Base-by-base conservation (phyloP, 495 filamentous ascomycete genomes). In the Usnea hakonensis region DNA sequence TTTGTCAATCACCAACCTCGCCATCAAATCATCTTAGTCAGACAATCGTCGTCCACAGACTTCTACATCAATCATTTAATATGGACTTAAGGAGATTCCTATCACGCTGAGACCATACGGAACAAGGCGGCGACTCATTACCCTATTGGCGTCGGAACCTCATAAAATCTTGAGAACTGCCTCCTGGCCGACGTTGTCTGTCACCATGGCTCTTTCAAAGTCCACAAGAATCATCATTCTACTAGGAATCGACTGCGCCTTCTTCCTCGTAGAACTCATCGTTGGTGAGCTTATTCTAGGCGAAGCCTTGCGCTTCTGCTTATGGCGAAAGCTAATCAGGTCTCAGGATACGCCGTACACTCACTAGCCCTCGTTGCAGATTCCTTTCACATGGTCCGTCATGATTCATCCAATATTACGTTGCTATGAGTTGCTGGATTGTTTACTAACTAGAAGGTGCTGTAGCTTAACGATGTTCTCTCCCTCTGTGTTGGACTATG, bases 321-420 rank as follows among this genome's bases (percentile, higher is more conserved):
- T 5, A 37, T 2, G 28, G 36, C 28, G n/a, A 35, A 40, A 32
- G n/a, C 48, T 74, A 48, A 74, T 64, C 30, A 6, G 19, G 16
- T 23, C 52, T 37, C 48, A 86, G 83, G 94, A 58, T 90, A 94
- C 74, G 74, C 83, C 46, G 91, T 95, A 58, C 86, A 90, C 68
- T 97, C 94, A 33, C 83, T 98, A 64, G 94, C 94, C 21, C 81
- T 98, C 60, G 89, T 95, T 69, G 94, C 94, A 41, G 94, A 98
- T 77, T 90, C 94, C 60, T 98, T 97, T 76, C 94, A 98, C 70
- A 98, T 98, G 94, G 90, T 93, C 26, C 4, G 46, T 50, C 46
- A 14, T 50, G 1, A 9, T 50, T 28, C 3, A 13, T 1, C 13
- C 13, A 0, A 6, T 30, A 10, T 50, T 14, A 30, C 26, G 13